phyloP scores from a whole-genome alignment of 192 early-diverging fungal genomes.

The Linnemannia schmuckeri region DNA sequence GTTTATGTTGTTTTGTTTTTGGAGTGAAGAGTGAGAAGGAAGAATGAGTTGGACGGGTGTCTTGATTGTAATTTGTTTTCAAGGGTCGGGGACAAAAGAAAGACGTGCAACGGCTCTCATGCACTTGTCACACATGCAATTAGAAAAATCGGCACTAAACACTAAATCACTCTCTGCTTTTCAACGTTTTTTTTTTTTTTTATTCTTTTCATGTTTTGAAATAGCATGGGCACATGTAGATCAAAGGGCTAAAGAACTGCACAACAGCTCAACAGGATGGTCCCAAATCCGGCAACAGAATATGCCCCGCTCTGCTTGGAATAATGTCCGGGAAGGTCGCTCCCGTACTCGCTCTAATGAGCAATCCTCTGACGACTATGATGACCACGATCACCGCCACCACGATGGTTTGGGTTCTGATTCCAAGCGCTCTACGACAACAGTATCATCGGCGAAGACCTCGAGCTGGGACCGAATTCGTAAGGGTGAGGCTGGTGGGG shows the following conservation, averaged over 20 bases:
- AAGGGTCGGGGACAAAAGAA: too few relatives aligned
- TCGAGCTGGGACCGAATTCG: slow-evolving; percentile 35
- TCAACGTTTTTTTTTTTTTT: neutral
- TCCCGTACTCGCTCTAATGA: neutral
- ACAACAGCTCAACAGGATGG: slow-evolving; percentile 26
- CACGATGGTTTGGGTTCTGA: neutral
- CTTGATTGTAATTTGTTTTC: too few relatives aligned
- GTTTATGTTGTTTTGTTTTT: neutral
- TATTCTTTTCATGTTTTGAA: neutral
- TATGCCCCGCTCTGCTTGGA: slow-evolving; percentile 46
- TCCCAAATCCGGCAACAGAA: slow-evolving; percentile 39
- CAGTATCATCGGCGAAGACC: neutral
- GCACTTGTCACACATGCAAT: too few relatives aligned
- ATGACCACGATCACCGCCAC: neutral
- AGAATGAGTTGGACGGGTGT: too few relatives aligned
- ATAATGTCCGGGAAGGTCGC: slow-evolving; percentile 24
- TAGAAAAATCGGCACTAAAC: neutral
- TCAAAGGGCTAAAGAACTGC: slow-evolving; percentile 33
- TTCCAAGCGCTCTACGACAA: neutral
- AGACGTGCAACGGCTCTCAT: too few relatives aligned
- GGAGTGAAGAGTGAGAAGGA: neutral
- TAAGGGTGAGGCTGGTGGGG: neutral
- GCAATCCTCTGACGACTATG: neutral
- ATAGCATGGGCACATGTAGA: slow-evolving; percentile 36
- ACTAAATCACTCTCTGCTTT: neutral